These are phyloP conservation scores for Ogataea pilisensis DNA, from an alignment of 805 yeast genomes.

Conservation along the genomic window DNA sequence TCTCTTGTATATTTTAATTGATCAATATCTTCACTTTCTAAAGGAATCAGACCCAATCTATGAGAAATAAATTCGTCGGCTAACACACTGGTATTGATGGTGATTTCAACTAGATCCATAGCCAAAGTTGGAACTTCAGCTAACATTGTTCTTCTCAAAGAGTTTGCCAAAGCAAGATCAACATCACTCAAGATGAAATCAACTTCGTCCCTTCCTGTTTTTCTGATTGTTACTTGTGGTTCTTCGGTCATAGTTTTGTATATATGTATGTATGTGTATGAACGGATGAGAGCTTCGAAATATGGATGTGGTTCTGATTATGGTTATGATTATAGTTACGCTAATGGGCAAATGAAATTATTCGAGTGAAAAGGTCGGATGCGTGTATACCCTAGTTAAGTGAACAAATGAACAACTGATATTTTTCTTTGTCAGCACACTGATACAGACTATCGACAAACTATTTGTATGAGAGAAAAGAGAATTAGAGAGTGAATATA, in stretches of 20 bases:
- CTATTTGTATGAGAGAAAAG: too few relatives aligned
- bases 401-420: too few relatives aligned
- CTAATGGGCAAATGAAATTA: too few relatives aligned
- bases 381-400: too few relatives aligned
- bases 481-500: too few relatives aligned
- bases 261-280: background rate
- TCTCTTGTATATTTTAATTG: conserved; percentile 85
- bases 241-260: conserved; percentile 34
- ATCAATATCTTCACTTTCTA: conserved; percentile 80
- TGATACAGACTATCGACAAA: too few relatives aligned
- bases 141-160: conserved; percentile 84
- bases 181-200: conserved; percentile 86
- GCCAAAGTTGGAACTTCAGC: conserved; percentile 98
- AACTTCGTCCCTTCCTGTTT: conserved; percentile 79
- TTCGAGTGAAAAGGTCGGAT: too few relatives aligned
- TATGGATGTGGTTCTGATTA: background rate
- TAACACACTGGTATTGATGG: conserved; percentile 85
- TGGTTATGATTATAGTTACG: background rate
- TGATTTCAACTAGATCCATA: conserved; percentile 92
- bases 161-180: conserved; percentile 87
- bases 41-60: conserved; percentile 87
- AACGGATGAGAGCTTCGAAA: conserved; percentile 4
- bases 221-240: conserved; percentile 86
- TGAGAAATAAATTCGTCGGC: conserved; percentile 98
- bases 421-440: too few relatives aligned